Base-by-base conservation (phyloP, 345 rosid genomes). In the Lumnitzera littorea region DNA sequence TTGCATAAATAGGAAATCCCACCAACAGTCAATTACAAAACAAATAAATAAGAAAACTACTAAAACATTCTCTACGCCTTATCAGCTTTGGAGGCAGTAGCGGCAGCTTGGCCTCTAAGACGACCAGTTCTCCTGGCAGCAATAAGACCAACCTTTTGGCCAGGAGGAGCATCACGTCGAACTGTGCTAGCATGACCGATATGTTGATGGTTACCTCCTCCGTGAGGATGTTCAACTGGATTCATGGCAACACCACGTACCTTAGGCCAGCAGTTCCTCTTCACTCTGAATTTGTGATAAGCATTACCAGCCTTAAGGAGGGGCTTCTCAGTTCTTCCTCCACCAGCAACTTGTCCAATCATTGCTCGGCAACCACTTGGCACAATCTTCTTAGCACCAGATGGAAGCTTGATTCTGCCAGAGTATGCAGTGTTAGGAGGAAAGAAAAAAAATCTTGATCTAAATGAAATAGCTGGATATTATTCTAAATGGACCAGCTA, bases 181-280 rank as follows among this genome's bases (percentile, higher is more conserved):
- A 79, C 84, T 0, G 78, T 79, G 58, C 80, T 79, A 0, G 73
- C 80, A 36, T 79, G 84, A 13, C 84, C 84, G 57, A 79, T 79
- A 25, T 79, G 84, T 56, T 79, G 84, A 63, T 73, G 84, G 62
- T 79, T 79, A 65, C 84, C 84, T 48, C 80, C 84, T 47, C 84
- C 84, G 6, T 79, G 84, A 50, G 80, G 80, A 79, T 79, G 84
- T 76, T 79, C 84, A 14, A 79, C 84, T 0, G 78, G 84, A 49
- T 79, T 79, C 84, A 76, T 79, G 23, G 84, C 84, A 69, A 79
- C 84, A 70, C 84, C 84, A 56, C 81, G 76, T 2, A 79, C 81
- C 80, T 76, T 76, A 0, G 84, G 84, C 84, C 81, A 79, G 81
- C 84, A 73, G 72, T 79, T 79, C 70, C 84, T 73, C 78, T 79